Percentiles rank a stretch among this genome's conserved stretches.
Conservation (phyloP, 2,329 filamentous ascomycete genomes). For the Coleophoma crateriformis region DNA sequence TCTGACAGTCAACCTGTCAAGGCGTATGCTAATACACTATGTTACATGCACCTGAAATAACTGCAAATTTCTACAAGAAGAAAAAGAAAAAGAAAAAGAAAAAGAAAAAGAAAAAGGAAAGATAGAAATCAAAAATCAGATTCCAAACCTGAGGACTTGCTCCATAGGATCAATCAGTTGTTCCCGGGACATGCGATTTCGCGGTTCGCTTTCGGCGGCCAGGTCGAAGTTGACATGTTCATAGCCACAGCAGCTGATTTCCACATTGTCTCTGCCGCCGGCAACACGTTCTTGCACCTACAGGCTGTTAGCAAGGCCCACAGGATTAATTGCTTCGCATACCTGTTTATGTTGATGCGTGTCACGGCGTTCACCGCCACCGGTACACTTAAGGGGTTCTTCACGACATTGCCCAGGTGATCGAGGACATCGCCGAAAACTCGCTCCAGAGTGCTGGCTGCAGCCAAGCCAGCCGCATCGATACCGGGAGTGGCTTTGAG, state of each 20-base stretch:
- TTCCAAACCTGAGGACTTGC: no score
- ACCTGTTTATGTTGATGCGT: constrained; percentile 2
- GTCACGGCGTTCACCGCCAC: constrained; percentile 2
- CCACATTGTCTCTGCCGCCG: constrained; percentile 5
- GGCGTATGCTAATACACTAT: no score
- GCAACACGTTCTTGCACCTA: constrained; percentile 7
- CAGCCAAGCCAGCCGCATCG: neutral
- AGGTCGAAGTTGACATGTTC: constrained; percentile 4
- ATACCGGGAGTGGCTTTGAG: constrained; percentile 2
- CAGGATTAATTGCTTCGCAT: neutral
- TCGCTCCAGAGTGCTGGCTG: constrained; percentile 1
- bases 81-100: no score
- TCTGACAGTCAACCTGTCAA: no score
- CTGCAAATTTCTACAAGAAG: no score
- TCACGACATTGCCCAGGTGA: constrained; percentile 3
- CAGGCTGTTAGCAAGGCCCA: neutral
- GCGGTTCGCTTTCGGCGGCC: constrained; percentile 5
- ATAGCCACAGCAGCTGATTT: constrained; percentile 4
- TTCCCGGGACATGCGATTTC: constrained; percentile 4
- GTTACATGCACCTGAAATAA: no score
- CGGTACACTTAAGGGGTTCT: constrained; percentile 1
- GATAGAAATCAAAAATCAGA: no score
- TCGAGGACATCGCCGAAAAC: constrained; percentile 6
- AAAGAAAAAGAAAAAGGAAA: no score
- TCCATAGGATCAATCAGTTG: neutral